Base-by-base conservation (phyloP, 768 basidiomycete genomes). In the Boletus bicolor region DNA sequence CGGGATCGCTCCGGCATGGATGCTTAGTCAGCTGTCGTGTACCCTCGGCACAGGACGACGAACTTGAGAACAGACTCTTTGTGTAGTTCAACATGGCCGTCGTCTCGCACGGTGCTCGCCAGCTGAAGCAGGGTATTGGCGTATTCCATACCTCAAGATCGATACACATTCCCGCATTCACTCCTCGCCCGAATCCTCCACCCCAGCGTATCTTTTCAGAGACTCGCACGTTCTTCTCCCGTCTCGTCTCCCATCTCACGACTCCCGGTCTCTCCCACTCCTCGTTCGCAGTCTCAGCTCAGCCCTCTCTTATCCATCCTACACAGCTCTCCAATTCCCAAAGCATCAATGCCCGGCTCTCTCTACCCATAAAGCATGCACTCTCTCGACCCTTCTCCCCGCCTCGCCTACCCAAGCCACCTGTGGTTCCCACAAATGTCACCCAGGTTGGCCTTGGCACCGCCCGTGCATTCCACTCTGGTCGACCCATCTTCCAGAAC, bases 401-500 rank as follows among this genome's bases (percentile, higher is more conserved):
- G 1, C 80, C 76, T 15, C 83, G 78, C 62, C 72, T 91, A 11
- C 89, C 89, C 10, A 80, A 78, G n/a, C 77, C 80, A 1, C 77
- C 79, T 21, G 42, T 38, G 2, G 76, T 81, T 15, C 82, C 82
- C 8, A 70, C 81, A 19, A 72, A 72, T 46, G 71, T 87, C 30
- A 70, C 80, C 0, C 85, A 90, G 57, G 80, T 93, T 21, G 92
- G 92, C 5, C 76, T 94, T 3, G 88, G 89, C 37, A 80, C 82
- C 0, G 88, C 86, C 0, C 77, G 91, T 37, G 89, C 84, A 63
- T 94, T 93, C 69, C 84, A 84, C 24, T 81, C 84, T 3, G 79
- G 78, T 11, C 82, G 86, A 3, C 87, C 88, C 4, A 78, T 92
- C 43, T 92, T 93, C 76, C 85, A 91, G 68, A 85, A 88, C 66